Percentiles rank a stretch among this genome's conserved stretches.
Conservation (phyloP, 1,284 basidiomycete genomes). For the Wolfiporia cocos region DNA sequence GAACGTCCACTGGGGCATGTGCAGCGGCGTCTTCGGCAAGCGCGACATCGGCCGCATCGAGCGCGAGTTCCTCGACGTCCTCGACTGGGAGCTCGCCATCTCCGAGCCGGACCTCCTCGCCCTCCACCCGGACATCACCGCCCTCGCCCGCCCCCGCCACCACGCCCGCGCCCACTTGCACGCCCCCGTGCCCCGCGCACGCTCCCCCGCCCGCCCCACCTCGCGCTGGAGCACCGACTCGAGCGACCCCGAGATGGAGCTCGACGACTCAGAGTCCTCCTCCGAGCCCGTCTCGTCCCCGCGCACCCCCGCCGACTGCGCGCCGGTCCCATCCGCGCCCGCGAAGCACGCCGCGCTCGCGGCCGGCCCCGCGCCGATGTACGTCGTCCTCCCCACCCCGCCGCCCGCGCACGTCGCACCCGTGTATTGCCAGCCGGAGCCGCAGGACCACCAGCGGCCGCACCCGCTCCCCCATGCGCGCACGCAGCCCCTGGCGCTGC, state of each 20-base stretch:
- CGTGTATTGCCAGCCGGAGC: too few species aligned
- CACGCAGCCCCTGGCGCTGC: too few species aligned
- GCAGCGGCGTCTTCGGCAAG: slow-evolving; percentile 74
- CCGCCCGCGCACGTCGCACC: slow-evolving; percentile 7
- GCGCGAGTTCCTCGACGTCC: slow-evolving; percentile 70
- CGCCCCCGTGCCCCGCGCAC: slow-evolving; percentile 8
- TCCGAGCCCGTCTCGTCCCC: slow-evolving; percentile 19
- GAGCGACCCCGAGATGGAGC: slow-evolving; percentile 18
- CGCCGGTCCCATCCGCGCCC: slow-evolving; percentile 9
- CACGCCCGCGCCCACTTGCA: slow-evolving; percentile 15
- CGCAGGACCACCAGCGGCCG: too few species aligned
- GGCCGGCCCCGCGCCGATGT: slow-evolving; percentile 4
- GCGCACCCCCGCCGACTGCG: slow-evolving; percentile 18
- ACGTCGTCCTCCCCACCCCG: slow-evolving; percentile 9
- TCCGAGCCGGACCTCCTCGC: slow-evolving; percentile 57
- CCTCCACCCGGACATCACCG: slow-evolving; percentile 50
- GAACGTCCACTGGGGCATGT: slow-evolving; percentile 73
- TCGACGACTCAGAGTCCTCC: slow-evolving; percentile 21
- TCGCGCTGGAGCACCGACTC: slow-evolving; percentile 21
- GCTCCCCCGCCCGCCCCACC: slow-evolving; percentile 14
- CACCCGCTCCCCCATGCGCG: too few species aligned
- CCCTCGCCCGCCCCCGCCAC: slow-evolving; percentile 25
- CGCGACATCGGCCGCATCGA: slow-evolving; percentile 73
- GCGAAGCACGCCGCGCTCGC: slow-evolving; percentile 9
- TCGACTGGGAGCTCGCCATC: slow-evolving; percentile 63